phyloP scores from a whole-genome alignment of 73 alveolate species.

The Breviolum minutum region DNA sequence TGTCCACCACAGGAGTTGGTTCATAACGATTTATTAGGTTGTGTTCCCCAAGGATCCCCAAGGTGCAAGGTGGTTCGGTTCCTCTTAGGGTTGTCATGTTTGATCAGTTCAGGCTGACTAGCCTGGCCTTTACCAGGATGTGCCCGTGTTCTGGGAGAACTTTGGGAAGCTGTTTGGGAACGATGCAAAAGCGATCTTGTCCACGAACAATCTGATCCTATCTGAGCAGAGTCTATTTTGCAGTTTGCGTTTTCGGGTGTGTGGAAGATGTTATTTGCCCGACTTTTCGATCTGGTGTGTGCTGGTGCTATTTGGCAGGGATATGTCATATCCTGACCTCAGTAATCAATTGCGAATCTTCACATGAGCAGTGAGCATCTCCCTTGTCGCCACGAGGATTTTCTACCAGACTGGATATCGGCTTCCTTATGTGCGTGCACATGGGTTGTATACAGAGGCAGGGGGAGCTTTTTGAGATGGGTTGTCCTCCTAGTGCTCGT shows the following conservation, averaged over 20 bases:
- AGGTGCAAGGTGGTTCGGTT: no score
- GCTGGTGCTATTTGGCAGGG: not conserved
- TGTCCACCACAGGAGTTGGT: constrained; percentile 79
- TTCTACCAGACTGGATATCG: constrained; percentile 79
- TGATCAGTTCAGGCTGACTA: not conserved
- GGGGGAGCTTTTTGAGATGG: not conserved
- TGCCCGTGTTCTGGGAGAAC: constrained; percentile 64
- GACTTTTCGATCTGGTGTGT: no score
- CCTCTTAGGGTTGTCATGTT: not conserved
- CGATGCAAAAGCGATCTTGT: not conserved
- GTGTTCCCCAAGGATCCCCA: no score
- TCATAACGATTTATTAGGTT: no score
- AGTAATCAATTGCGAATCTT: not conserved
- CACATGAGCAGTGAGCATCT: not conserved
- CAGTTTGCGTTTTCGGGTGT: not conserved
- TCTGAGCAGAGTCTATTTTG: constrained; percentile 46
- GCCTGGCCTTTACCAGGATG: constrained; percentile 20
- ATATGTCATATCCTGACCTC: not conserved
- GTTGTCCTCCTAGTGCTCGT: not conserved
- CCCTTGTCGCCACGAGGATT: not conserved
- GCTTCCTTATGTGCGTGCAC: constrained; percentile 95
- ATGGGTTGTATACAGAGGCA: constrained; percentile 88
- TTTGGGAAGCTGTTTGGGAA: constrained; percentile 20
- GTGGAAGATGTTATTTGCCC: not conserved
- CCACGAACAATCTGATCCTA: constrained; percentile 69